Percentiles rank a stretch among this genome's conserved stretches.
These are phyloP conservation scores for Tephrocybe sp. DNA, from an alignment of 768 basidiomycete genomes.

Conservation along the genomic window DNA sequence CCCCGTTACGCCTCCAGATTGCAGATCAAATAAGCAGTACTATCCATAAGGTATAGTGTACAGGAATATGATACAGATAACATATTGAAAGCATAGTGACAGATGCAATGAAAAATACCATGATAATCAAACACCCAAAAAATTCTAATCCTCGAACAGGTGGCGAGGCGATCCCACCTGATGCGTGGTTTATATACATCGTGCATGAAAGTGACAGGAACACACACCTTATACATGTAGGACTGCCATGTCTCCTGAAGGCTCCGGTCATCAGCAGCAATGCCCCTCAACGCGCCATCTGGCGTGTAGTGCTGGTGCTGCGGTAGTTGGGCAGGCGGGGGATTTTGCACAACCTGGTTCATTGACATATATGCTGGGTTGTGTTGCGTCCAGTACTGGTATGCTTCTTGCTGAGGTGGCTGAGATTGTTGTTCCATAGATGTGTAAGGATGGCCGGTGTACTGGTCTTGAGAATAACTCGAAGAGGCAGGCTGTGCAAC, in stretches of 20 bases:
- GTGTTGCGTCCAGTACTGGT: slow-evolving; percentile 32
- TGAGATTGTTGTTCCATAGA: no score
- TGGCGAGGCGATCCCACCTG: slow-evolving; percentile 45
- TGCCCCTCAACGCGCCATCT: slow-evolving; percentile 42
- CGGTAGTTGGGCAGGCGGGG: slow-evolving; percentile 11
- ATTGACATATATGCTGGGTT: slow-evolving; percentile 20
- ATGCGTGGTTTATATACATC: not conserved
- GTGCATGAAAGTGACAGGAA: not conserved
- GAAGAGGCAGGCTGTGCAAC: not conserved
- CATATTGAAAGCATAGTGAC: not conserved
- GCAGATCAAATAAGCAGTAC: no score
- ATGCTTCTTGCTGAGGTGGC: not conserved
- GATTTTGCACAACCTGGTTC: slow-evolving; percentile 17
- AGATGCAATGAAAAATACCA: not conserved
- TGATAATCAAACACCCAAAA: not conserved
- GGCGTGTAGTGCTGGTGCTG: slow-evolving; percentile 50
- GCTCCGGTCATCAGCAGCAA: slow-evolving; percentile 53
- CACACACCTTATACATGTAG: slow-evolving; percentile 58
- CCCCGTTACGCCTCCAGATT: no score
- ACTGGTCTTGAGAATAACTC: not conserved
- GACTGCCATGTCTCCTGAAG: slow-evolving; percentile 71
- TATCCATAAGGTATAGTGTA: not conserved
- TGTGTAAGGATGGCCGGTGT: not conserved
- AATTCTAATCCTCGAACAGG: slow-evolving; percentile 32
- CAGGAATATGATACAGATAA: not conserved